Evolutionary conservation across 2,329 filamentous ascomycete species (phyloP).

Genomic region (Ophiosphaerella narmari): DNA sequence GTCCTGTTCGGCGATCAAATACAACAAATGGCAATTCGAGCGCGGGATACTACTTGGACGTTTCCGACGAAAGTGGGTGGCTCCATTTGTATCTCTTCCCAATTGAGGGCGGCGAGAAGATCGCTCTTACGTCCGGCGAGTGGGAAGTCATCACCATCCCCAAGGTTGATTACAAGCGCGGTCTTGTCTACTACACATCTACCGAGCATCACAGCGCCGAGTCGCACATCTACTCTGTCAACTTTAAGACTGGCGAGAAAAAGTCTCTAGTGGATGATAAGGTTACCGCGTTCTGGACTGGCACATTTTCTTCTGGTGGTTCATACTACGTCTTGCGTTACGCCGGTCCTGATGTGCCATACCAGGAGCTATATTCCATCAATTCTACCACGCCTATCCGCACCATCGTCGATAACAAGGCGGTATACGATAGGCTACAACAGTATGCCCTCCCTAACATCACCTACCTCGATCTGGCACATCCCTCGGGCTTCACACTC

Average conservation of each 20-base stretch:
- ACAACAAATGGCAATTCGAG: conserved; percentile 43
- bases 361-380: conserved; percentile 67
- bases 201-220: conserved; percentile 70
- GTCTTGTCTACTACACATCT: conserved; percentile 67
- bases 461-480: conserved; percentile 65
- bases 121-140: conserved; percentile 65
- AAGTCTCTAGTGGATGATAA: conserved; percentile 66
- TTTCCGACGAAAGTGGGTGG: conserved; percentile 69
- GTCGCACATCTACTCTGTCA: conserved; percentile 70
- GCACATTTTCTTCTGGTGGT: conserved; percentile 66
- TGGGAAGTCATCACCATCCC: conserved; percentile 68
- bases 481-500: conserved; percentile 64
- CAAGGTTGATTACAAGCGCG: conserved; percentile 61
- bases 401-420: conserved; percentile 65
- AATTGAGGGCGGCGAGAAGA: conserved; percentile 59
- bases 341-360: conserved; percentile 68
- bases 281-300: conserved; percentile 63
- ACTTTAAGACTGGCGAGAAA: conserved; percentile 59
- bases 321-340: conserved; percentile 71
- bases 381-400: conserved; percentile 62
- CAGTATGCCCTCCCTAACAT: conserved; percentile 67
- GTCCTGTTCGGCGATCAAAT: conserved; percentile 42
- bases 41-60: conserved; percentile 64
- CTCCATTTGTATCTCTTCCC: conserved; percentile 69
- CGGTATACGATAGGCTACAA: conserved; percentile 59